Percentiles rank a stretch among this genome's conserved stretches.
Evolutionary conservation across 2,329 filamentous ascomycete genomes (phyloP).

Genomic region (Trichoderma endophyticum): DNA sequence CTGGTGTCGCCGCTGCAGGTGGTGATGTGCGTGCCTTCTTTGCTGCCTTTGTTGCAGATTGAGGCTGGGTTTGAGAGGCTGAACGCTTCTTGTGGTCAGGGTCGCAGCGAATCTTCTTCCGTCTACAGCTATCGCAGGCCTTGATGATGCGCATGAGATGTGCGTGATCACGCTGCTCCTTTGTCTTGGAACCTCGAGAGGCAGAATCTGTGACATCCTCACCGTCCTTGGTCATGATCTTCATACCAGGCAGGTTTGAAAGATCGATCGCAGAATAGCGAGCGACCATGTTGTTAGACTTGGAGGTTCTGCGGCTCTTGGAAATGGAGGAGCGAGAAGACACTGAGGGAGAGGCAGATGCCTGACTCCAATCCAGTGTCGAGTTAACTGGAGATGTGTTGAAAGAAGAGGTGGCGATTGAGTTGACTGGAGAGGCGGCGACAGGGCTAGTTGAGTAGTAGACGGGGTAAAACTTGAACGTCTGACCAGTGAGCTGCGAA

Average conservation of each 20-base stretch:
- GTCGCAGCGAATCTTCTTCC: slow-evolving; percentile 63
- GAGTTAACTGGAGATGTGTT: slow-evolving; percentile 49
- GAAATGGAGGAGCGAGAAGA: slow-evolving; percentile 30
- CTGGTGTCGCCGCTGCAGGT: slow-evolving; percentile 21
- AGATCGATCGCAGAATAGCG: slow-evolving; percentile 42
- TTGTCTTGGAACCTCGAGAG: slow-evolving; percentile 61
- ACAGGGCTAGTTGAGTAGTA: slow-evolving; percentile 35
- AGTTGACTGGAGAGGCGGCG: slow-evolving; percentile 45
- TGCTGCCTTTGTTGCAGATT: slow-evolving; percentile 34
- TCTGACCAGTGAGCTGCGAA: slow-evolving; percentile 51
- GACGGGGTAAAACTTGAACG: slow-evolving; percentile 60
- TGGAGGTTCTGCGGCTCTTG: slow-evolving; percentile 28
- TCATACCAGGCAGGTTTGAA: slow-evolving; percentile 59
- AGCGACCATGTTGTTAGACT: slow-evolving; percentile 25
- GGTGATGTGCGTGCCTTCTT: slow-evolving; percentile 41
- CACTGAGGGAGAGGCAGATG: slow-evolving; percentile 28
- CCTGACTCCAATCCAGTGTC: slow-evolving; percentile 46
- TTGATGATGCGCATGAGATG: slow-evolving; percentile 66
- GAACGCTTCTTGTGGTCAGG: slow-evolving; percentile 55
- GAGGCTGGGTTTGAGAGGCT: slow-evolving; percentile 32
- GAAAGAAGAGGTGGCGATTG: slow-evolving; percentile 47
- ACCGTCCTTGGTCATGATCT: slow-evolving; percentile 63
- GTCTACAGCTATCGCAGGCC: slow-evolving; percentile 60
- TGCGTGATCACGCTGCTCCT: slow-evolving; percentile 65
- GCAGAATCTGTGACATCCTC: slow-evolving; percentile 61